phyloP scores from a whole-genome alignment of 352 stramenopile genomes.

The Phytopythium aichiense region DNA sequence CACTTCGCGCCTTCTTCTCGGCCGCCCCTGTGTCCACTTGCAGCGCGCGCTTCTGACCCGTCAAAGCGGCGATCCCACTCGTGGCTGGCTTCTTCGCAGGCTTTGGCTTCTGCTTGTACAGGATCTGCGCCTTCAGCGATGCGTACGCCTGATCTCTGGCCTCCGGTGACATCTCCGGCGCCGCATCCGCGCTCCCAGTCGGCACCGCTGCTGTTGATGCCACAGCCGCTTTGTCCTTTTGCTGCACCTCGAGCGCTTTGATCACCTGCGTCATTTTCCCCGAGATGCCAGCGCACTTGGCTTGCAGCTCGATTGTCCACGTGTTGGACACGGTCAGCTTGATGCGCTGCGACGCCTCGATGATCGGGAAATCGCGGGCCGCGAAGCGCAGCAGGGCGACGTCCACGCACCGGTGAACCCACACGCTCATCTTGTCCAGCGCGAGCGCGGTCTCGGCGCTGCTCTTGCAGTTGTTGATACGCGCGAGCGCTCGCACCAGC shows the following conservation, averaged over 20 bases:
- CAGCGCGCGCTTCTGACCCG: conserved; percentile 22
- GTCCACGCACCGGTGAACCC: conserved; percentile 54
- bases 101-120: conserved; percentile 39
- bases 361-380: conserved; percentile 47
- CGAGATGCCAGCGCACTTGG: conserved; percentile 51
- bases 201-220: neutral
- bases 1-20: conserved; percentile 18
- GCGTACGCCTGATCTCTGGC: conserved; percentile 54
- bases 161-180: conserved; percentile 17
- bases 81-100: conserved; percentile 16
- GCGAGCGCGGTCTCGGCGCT: conserved; percentile 48
- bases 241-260: conserved; percentile 18
- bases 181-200: conserved; percentile 1
- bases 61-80: conserved; percentile 10
- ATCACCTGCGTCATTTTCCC: conserved; percentile 56
- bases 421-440: conserved; percentile 52
- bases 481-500: conserved; percentile 49
- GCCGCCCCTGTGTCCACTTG: conserved; percentile 12
- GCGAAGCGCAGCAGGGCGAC: conserved; percentile 45
- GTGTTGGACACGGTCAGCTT: conserved; percentile 30
- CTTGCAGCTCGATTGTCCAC: conserved; percentile 54
- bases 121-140: conserved; percentile 54
- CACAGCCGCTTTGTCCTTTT: conserved; percentile 17
- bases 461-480: conserved; percentile 35
- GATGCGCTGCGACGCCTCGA: conserved; percentile 27